Conservation (phyloP, 116 monocot species). For the Dioscorea cayenensis region DNA sequence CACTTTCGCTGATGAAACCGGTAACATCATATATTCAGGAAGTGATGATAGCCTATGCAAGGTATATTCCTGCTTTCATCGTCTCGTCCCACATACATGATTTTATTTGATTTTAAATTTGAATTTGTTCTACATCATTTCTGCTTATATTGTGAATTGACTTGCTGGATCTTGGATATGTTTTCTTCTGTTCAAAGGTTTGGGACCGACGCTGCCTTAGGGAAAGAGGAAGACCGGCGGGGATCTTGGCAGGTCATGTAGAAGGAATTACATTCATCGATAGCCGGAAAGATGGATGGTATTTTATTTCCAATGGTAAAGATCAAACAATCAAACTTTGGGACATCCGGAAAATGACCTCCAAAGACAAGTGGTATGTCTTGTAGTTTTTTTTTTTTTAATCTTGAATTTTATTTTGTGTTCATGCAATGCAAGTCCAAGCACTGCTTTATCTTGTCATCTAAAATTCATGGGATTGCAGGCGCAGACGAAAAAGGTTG, state of each 20-base stretch:
- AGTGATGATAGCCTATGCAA: conserved; percentile 91
- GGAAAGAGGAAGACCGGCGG: conserved; percentile 40
- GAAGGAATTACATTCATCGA: conserved; percentile 97
- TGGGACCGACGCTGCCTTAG: conserved; percentile 85
- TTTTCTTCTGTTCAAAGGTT: neutral
- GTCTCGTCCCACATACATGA: no score
- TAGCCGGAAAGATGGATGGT: conserved; percentile 86
- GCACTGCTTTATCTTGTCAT: no score
- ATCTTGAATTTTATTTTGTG: neutral
- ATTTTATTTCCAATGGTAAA: conserved; percentile 96
- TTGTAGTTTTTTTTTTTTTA: neutral
- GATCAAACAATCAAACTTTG: conserved; percentile 93
- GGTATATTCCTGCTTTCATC: conserved; percentile 24
- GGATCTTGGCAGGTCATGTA: conserved; percentile 71
- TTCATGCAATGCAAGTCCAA: no score
- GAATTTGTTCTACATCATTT: no score
- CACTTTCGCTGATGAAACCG: conserved; percentile 85
- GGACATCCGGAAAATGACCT: conserved; percentile 90
- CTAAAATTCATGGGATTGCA: conserved; percentile 6
- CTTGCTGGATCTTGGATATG: neutral
- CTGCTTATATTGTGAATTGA: no score
- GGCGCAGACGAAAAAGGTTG: conserved; percentile 26
- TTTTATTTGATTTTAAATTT: no score
- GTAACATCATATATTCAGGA: conserved; percentile 87
- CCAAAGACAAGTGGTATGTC: conserved; percentile 45